phyloP scores from a whole-genome alignment of 805 yeast species.

The Kluyveromyces siamensis region DNA sequence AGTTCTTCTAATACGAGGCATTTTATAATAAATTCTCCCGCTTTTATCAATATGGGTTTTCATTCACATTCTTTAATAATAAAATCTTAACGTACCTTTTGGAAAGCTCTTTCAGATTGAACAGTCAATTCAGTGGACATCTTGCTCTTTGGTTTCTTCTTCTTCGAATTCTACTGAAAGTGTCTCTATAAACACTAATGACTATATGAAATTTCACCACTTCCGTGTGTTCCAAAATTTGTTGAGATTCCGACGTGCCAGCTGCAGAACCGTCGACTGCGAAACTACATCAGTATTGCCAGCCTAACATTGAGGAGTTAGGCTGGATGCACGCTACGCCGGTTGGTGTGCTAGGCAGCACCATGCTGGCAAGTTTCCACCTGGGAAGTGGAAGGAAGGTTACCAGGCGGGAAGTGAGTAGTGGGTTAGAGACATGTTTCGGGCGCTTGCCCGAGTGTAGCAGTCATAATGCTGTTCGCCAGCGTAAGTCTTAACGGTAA shows the following conservation, averaged over 20 bases:
- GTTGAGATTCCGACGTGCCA: background rate
- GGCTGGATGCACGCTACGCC: background rate
- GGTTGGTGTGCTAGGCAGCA: too few species aligned
- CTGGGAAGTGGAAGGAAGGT: too few species aligned
- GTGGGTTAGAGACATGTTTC: too few species aligned
- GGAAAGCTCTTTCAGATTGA: conserved; percentile 99
- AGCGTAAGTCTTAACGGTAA: too few species aligned
- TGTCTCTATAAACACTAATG: background rate
- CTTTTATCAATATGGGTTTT: too few species aligned
- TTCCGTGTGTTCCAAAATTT: background rate
- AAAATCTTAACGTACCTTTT: conserved; percentile 64
- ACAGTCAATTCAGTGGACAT: conserved; percentile 99
- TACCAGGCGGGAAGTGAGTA: too few species aligned
- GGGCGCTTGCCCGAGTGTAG: too few species aligned
- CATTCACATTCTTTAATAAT: too few species aligned
- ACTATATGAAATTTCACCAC: background rate
- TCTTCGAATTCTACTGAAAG: background rate
- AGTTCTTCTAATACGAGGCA: too few species aligned
- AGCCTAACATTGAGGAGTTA: background rate
- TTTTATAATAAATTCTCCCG: too few species aligned
- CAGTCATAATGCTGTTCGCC: too few species aligned
- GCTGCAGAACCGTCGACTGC: background rate
- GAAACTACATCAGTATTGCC: background rate
- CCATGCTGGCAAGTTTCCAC: too few species aligned
- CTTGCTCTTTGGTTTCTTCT: conserved; percentile 33